Conservation (phyloP, 768 basidiomycete genomes). For the Pholiota microspora region DNA sequence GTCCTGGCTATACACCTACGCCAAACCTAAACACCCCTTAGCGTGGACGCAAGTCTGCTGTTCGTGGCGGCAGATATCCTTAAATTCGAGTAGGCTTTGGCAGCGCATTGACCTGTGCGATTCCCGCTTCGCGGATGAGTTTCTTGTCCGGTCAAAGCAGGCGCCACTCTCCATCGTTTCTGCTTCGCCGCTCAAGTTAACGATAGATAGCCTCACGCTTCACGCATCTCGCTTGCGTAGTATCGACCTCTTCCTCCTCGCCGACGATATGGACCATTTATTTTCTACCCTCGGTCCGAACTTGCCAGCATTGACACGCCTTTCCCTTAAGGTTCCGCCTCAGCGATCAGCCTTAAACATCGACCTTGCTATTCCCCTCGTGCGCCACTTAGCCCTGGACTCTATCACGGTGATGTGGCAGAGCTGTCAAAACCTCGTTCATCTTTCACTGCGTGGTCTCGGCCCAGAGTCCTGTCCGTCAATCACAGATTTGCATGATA, state of each 20-base stretch:
- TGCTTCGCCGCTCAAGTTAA: slow-evolving; percentile 25
- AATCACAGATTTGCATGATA: slow-evolving; percentile 27
- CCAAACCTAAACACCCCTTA: slow-evolving; percentile 28
- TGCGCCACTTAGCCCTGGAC: slow-evolving; percentile 32
- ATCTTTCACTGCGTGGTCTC: slow-evolving; percentile 34
- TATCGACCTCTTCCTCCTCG: slow-evolving; percentile 36
- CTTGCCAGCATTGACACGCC: slow-evolving; percentile 25
- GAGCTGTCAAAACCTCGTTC: slow-evolving; percentile 28
- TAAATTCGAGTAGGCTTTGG: slow-evolving; percentile 38
- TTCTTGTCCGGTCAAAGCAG: slow-evolving; percentile 31
- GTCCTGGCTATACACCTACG: slow-evolving; percentile 30
- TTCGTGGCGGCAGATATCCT: slow-evolving; percentile 33
- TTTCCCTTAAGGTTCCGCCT: slow-evolving; percentile 34
- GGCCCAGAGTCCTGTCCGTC: slow-evolving; percentile 30
- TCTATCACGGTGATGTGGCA: slow-evolving; percentile 34
- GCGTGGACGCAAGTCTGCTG: slow-evolving; percentile 42
- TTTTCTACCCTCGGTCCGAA: slow-evolving; percentile 26
- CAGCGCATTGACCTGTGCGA: slow-evolving; percentile 36
- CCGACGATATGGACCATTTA: slow-evolving; percentile 30
- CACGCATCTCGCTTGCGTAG: slow-evolving; percentile 29
- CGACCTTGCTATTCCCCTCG: slow-evolving; percentile 26
- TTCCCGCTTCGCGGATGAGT: slow-evolving; percentile 30
- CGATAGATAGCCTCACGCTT: slow-evolving; percentile 23
- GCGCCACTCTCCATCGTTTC: slow-evolving; percentile 35
- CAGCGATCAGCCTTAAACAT: slow-evolving; percentile 20